These are phyloP conservation scores for Pachyrhizus erosus DNA, from an alignment of 306 rosid genomes.

Conservation along the genomic window DNA sequence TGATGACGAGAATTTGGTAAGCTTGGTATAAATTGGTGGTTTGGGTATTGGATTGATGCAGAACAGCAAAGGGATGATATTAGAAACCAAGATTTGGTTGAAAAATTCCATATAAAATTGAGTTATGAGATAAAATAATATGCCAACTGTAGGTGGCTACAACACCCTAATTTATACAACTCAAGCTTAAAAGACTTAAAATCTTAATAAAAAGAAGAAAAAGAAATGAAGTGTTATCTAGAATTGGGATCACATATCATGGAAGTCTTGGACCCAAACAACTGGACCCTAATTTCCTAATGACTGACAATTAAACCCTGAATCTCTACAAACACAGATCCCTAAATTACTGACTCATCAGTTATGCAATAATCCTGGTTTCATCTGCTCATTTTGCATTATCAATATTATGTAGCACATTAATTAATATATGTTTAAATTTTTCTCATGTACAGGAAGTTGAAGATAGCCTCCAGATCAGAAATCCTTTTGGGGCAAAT, in stretches of 20 bases:
- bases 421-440: neutral
- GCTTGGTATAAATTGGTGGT: constrained; percentile 30
- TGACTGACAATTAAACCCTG: neutral
- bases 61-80: neutral
- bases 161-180: neutral
- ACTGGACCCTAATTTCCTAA: neutral
- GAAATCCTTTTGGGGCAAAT: constrained; percentile 46
- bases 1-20: constrained; percentile 80
- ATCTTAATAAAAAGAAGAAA: neutral
- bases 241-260: neutral
- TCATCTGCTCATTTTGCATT: neutral
- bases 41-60: neutral
- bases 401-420: neutral
- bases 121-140: neutral
- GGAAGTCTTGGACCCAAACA: neutral
- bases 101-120: neutral
- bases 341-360: neutral
- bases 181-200: neutral
- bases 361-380: neutral
- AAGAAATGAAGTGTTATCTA: neutral
- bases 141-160: neutral
- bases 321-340: neutral
- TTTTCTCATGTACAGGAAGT: constrained; percentile 57
- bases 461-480: constrained; percentile 50
- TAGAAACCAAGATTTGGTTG: neutral